These are phyloP conservation scores for Pyrenochaeta sp. DNA, from an alignment of 2,329 filamentous ascomycete genomes.

Conservation along the genomic window DNA sequence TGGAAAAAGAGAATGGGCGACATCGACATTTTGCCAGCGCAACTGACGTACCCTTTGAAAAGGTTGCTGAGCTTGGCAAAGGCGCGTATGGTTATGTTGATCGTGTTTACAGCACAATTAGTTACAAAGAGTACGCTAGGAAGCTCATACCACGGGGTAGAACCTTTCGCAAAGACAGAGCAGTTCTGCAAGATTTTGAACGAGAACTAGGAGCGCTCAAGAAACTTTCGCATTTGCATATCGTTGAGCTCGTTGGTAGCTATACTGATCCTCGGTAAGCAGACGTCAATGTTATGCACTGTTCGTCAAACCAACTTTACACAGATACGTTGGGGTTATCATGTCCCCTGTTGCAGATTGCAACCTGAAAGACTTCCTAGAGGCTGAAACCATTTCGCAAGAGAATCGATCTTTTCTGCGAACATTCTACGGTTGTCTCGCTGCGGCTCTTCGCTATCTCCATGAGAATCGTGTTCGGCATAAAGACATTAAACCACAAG, in stretches of 20 bases:
- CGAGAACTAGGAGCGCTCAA: constrained; percentile 14
- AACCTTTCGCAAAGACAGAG: constrained; percentile 8
- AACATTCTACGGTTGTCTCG: constrained; percentile 32
- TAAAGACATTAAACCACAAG: constrained; percentile 40
- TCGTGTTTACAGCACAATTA: constrained; percentile 28
- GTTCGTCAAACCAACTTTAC: background rate
- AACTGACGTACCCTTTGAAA: too few relatives aligned
- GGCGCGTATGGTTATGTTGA: constrained; percentile 37
- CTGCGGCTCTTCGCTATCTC: constrained; percentile 29
- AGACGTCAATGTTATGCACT: too few relatives aligned
- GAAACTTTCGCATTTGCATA: constrained; percentile 32
- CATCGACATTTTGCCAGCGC: constrained; percentile 10
- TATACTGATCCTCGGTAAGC: constrained; percentile 35
- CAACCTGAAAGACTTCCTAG: constrained; percentile 20
- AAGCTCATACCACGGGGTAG: constrained; percentile 31
- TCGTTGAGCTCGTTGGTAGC: constrained; percentile 36
- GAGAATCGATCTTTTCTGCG: background rate
- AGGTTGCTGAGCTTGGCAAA: too few relatives aligned
- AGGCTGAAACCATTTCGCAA: background rate
- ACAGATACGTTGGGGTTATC: constrained; percentile 28
- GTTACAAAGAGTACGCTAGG: constrained; percentile 31
- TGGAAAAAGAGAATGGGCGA: constrained; percentile 9
- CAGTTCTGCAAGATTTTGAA: background rate
- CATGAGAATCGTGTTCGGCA: constrained; percentile 34
- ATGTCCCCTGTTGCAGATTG: constrained; percentile 33